A percentile compares a stretch with the other conserved stretches of the same genome.
These are phyloP conservation scores for Fusarium incarnatum DNA, from an alignment of 2,329 filamentous ascomycete species.

Conservation along the genomic window DNA sequence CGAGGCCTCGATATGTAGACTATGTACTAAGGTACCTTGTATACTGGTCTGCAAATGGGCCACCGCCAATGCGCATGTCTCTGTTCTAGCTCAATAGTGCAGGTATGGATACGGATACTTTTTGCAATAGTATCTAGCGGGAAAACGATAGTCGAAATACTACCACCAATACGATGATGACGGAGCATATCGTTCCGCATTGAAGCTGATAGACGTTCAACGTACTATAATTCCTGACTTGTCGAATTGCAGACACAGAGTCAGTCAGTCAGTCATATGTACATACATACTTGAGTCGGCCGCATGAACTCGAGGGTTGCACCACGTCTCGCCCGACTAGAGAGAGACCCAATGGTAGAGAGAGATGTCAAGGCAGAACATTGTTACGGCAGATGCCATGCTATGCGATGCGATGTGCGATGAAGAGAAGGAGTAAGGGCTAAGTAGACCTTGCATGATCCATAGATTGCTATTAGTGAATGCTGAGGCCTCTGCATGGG, in stretches of 20 bases:
- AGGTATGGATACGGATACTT: background rate
- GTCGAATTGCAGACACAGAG: background rate
- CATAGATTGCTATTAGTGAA: slow-evolving; percentile 35
- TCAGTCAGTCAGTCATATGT: background rate
- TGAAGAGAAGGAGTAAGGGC: slow-evolving; percentile 8
- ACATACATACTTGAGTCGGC: slow-evolving; percentile 9
- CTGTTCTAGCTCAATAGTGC: slow-evolving; percentile 1
- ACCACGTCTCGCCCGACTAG: slow-evolving; percentile 28
- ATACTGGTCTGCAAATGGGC: slow-evolving; percentile 1
- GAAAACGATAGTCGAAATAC: slow-evolving; percentile 3
- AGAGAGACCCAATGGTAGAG: slow-evolving; percentile 23
- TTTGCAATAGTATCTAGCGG: slow-evolving; percentile 6
- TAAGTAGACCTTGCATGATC: slow-evolving; percentile 37
- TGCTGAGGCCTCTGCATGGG: slow-evolving; percentile 29
- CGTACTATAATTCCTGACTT: slow-evolving; percentile 7
- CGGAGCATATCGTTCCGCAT: slow-evolving; percentile 30
- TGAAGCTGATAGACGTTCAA: background rate
- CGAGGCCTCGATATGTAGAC: slow-evolving; percentile 30
- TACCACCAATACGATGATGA: slow-evolving; percentile 19
- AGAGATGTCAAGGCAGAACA: slow-evolving; percentile 12
- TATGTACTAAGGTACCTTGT: slow-evolving; percentile 17
- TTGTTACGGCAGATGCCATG: slow-evolving; percentile 17
- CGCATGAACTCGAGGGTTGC: slow-evolving; percentile 39
- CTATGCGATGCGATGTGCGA: slow-evolving; percentile 19
- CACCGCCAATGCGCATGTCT: slow-evolving; percentile 28